These are phyloP conservation scores for Pistacia integerrima DNA, from an alignment of 345 rosid genomes.

Conservation along the genomic window DNA sequence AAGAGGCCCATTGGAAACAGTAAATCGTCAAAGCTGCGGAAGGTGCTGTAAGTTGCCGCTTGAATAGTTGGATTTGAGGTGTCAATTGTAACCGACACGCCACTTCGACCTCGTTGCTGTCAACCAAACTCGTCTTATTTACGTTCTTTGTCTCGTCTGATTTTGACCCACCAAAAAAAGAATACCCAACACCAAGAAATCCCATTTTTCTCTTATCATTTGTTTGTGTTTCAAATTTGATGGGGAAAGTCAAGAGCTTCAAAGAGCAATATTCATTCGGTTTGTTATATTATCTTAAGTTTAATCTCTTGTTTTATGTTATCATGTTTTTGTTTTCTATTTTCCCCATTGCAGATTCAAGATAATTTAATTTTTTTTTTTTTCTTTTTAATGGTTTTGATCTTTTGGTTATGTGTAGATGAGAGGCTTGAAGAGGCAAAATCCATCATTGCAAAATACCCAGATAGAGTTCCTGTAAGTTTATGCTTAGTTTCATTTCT, in stretches of 20 bases:
- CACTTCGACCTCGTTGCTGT: not conserved
- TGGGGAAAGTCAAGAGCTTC: conserved; percentile 44
- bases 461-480: conserved; percentile 74
- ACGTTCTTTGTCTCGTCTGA: not conserved
- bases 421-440: conserved; percentile 63
- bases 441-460: conserved; percentile 53
- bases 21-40: not conserved
- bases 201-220: not conserved
- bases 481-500: not conserved
- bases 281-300: conserved; percentile 5
- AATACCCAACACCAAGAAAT: not conserved
- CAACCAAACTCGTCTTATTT: not conserved
- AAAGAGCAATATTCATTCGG: conserved; percentile 38
- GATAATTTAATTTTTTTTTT: not conserved
- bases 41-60: not conserved
- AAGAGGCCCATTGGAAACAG: not conserved
- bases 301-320: not conserved
- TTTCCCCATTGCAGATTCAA: not conserved
- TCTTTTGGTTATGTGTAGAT: conserved; percentile 30
- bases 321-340: not conserved
- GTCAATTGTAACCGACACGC: conserved; percentile 7
- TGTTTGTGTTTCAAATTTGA: conserved; percentile 3
- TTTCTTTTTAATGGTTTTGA: not conserved
- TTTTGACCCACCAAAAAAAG: conserved; percentile 6
- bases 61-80: conserved; percentile 6